Conservation (phyloP, 2,329 filamentous ascomycete species). For the Arthrobotrys conoides region DNA sequence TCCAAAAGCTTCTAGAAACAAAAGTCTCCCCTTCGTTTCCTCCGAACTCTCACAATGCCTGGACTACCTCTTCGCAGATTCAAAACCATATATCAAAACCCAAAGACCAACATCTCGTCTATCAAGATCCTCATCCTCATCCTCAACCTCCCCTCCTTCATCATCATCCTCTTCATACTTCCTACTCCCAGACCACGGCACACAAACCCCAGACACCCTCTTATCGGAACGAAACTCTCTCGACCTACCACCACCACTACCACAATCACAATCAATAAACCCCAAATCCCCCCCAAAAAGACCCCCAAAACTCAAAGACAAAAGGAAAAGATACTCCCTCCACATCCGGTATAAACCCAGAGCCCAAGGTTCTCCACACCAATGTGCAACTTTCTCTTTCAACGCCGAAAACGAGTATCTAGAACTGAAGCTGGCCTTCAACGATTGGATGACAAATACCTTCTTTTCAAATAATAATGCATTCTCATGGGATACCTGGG, state of each 20-base stretch:
- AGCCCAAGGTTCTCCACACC: background rate
- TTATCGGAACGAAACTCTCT: conserved; percentile 6
- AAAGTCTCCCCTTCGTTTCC: background rate
- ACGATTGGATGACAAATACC: conserved; percentile 1
- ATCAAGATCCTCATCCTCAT: conserved; percentile 10
- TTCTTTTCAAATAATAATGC: background rate
- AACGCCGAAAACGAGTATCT: conserved; percentile 8
- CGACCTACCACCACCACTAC: background rate
- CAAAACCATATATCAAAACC: conserved; percentile 2
- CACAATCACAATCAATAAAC: background rate
- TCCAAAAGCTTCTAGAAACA: background rate
- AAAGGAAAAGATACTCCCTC: conserved; percentile 13
- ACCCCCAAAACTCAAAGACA: background rate
- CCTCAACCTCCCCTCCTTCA: background rate
- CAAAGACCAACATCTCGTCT: background rate
- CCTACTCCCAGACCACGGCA: background rate
- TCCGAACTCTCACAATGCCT: conserved; percentile 14
- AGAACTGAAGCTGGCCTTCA: conserved; percentile 10
- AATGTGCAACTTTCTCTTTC: conserved; percentile 14
- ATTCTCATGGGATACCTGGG: conserved; percentile 25
- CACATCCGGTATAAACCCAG: background rate
- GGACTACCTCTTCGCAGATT: conserved; percentile 13
- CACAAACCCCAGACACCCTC: conserved; percentile 25
- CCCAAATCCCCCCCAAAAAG: background rate
- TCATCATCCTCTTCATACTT: background rate